Evolutionary conservation across 768 basidiomycete genomes (phyloP).

Genomic region (Cystobasidium onofrii): DNA sequence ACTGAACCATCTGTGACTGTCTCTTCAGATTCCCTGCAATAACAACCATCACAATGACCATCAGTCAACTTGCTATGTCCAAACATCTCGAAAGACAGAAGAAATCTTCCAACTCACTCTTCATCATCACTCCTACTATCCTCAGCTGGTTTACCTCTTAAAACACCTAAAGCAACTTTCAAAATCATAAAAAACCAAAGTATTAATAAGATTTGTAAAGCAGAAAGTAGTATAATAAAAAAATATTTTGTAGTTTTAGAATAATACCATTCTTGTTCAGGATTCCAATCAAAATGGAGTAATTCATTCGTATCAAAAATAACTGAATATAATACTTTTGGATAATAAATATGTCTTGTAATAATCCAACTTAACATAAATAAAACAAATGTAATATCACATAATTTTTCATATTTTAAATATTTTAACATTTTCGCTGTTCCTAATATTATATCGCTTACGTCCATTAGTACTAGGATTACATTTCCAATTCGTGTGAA

Average conservation of each 20-base stretch:
- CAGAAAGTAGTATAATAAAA: constrained; percentile 50
- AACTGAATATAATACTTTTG: constrained; percentile 59
- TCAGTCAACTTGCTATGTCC: too few species aligned
- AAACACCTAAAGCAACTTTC: constrained; percentile 18
- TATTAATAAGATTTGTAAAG: constrained; percentile 51
- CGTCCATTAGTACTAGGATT: constrained; percentile 88
- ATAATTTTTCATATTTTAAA: constrained; percentile 54
- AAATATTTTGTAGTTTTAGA: constrained; percentile 49
- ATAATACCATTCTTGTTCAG: constrained; percentile 55
- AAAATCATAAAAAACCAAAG: constrained; percentile 73
- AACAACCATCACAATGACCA: too few species aligned
- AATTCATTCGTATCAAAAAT: constrained; percentile 52
- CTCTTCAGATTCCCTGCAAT: background rate
- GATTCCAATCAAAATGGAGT: constrained; percentile 57
- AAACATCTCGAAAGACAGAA: too few species aligned
- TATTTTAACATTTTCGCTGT: constrained; percentile 96
- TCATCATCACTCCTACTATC: constrained; percentile 33
- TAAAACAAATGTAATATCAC: constrained; percentile 65
- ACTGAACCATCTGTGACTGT: background rate
- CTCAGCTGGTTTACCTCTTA: constrained; percentile 26
- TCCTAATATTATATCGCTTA: constrained; percentile 82
- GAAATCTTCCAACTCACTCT: constrained; percentile 22
- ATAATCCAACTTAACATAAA: constrained; percentile 87
- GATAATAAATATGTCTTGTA: constrained; percentile 77
- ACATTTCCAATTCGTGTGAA: constrained; percentile 82